Percentiles rank a stretch among this genome's conserved stretches.
Evolutionary conservation across 2,329 filamentous ascomycete genomes (phyloP).

Genomic region (Fusarium sp.): DNA sequence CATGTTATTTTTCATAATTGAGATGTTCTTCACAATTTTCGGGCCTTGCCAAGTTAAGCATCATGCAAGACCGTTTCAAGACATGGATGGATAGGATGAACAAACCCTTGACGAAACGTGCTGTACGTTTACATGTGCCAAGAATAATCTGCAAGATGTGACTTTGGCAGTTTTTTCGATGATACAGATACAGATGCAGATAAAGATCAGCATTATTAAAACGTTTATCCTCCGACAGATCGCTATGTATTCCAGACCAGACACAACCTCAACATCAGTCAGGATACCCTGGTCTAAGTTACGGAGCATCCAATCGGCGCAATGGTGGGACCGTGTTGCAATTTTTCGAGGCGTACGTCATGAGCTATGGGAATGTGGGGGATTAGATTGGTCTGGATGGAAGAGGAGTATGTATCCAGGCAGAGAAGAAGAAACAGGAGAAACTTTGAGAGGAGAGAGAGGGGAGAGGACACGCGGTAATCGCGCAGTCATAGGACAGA

Average conservation of each 20-base stretch:
- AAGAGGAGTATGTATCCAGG: conserved; percentile 1
- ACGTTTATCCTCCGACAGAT: neutral
- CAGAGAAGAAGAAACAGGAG: neutral
- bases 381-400: conserved; percentile 21
- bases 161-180: conserved; percentile 1
- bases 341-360: conserved; percentile 28
- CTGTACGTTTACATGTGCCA: conserved; percentile 23
- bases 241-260: neutral
- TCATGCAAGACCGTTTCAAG: conserved; percentile 26
- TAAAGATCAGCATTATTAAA: conserved; percentile 10
- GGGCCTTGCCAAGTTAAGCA: conserved; percentile 21
- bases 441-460: conserved; percentile 10
- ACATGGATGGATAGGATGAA: conserved; percentile 5
- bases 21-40: conserved; percentile 5
- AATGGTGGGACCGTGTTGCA: conserved; percentile 15
- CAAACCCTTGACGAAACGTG: neutral
- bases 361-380: conserved; percentile 28
- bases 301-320: conserved; percentile 23
- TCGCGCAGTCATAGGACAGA: conserved; percentile 15
- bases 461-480: conserved; percentile 25
- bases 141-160: conserved; percentile 8
- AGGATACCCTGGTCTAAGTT: neutral
- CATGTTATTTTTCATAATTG: conserved; percentile 7
- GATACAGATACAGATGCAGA: too few species aligned
- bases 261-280: neutral